Percentiles rank a stretch among this genome's conserved stretches.
phyloP scores from a whole-genome alignment of 2,329 filamentous ascomycete species.

The Ophiosphaerella narmari region DNA sequence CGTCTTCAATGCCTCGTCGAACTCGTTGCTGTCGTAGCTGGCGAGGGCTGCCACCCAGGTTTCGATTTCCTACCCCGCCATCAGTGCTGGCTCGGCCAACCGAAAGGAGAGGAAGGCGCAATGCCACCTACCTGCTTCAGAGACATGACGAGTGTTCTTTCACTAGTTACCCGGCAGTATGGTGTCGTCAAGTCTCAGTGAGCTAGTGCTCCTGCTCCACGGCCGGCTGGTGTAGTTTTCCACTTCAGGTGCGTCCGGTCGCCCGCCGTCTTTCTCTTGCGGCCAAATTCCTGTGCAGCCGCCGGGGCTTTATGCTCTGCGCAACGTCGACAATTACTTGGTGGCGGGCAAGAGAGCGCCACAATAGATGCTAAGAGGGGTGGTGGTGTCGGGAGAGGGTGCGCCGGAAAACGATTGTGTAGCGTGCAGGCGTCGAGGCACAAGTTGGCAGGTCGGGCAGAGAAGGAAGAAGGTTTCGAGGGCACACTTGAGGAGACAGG shows the following conservation, averaged over 20 bases:
- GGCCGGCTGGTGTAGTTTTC: slow-evolving; percentile 24
- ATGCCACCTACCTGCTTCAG: slow-evolving; percentile 51
- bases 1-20: slow-evolving; percentile 81
- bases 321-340: slow-evolving; percentile 20
- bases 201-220: slow-evolving; percentile 32
- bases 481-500: slow-evolving; percentile 34
- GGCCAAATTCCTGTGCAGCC: slow-evolving; percentile 29
- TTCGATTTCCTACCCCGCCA: slow-evolving; percentile 81
- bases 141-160: slow-evolving; percentile 50
- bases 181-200: slow-evolving; percentile 46
- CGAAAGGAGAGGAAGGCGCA: slow-evolving; percentile 2
- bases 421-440: slow-evolving; percentile 28
- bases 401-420: slow-evolving; percentile 22
- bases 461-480: slow-evolving; percentile 34
- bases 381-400: slow-evolving; percentile 8
- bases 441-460: slow-evolving; percentile 23
- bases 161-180: slow-evolving; percentile 47
- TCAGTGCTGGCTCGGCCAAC: slow-evolving; percentile 29
- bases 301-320: slow-evolving; percentile 32
- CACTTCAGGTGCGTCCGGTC: slow-evolving; percentile 26
- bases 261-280: slow-evolving; percentile 14
- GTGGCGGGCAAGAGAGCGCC: slow-evolving; percentile 8
- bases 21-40: slow-evolving; percentile 96
- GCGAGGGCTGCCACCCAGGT: slow-evolving; percentile 92
- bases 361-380: slow-evolving; percentile 3